Percentiles rank a stretch among this genome's conserved stretches.
Conservation (phyloP, 139 green algal genomes). For the Pleodorina starrii region DNA sequence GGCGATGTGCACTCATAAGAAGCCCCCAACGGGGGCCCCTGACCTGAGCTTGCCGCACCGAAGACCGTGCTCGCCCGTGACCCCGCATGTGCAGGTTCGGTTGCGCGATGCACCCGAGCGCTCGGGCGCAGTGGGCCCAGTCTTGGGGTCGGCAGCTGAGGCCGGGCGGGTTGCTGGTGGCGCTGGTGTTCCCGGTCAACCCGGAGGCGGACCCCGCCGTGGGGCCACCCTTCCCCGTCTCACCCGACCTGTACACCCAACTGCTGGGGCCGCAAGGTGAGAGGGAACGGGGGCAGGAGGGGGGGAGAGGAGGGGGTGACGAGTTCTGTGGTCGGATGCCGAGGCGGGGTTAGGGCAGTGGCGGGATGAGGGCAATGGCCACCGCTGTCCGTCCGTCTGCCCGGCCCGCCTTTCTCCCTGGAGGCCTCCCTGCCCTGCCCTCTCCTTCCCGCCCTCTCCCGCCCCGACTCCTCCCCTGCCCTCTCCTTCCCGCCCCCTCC, state of each 20-base stretch:
- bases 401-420: too few species aligned
- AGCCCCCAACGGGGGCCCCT: too few species aligned
- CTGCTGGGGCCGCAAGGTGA: constrained; percentile 54
- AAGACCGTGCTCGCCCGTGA: too few species aligned
- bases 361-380: too few species aligned
- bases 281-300: background rate
- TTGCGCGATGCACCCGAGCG: constrained; percentile 75
- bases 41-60: too few species aligned
- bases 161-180: constrained; percentile 68
- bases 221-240: constrained; percentile 74
- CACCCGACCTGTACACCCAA: constrained; percentile 64
- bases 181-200: constrained; percentile 77
- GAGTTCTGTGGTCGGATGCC: too few species aligned
- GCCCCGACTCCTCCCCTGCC: too few species aligned
- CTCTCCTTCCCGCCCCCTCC: background rate
- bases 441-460: too few species aligned
- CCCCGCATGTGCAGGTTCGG: constrained; percentile 76
- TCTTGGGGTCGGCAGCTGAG: constrained; percentile 63
- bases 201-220: constrained; percentile 7
- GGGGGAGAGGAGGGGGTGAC: background rate
- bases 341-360: too few species aligned
- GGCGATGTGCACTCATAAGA: too few species aligned
- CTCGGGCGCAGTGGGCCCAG: constrained; percentile 68
- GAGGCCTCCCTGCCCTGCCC: too few species aligned
- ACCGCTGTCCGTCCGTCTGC: too few species aligned